Evolutionary conservation across 176 grass and related monocot genomes (phyloP).

Genomic region (Cenchrus americanus): DNA sequence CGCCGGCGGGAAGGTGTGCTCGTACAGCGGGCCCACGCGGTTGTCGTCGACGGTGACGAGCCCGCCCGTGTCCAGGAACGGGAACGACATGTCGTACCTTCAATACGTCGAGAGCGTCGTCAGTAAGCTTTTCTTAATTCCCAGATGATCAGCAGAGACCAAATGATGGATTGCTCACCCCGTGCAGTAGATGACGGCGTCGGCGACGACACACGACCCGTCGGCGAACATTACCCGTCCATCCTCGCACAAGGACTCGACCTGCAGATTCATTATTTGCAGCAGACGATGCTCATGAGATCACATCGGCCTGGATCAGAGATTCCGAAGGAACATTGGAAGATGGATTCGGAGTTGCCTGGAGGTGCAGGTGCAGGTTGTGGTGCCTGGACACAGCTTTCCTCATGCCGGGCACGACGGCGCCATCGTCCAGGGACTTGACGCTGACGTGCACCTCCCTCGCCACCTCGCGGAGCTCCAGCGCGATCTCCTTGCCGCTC

Average conservation of each 20-base stretch:
- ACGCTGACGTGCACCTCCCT: conserved; percentile 43
- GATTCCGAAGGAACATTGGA: no score
- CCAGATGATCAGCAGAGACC: no score
- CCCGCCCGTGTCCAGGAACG: conserved; percentile 47
- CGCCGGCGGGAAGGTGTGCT: conserved; percentile 52
- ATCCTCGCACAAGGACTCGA: conserved; percentile 11
- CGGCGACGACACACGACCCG: conserved; percentile 30
- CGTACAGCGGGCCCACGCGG: conserved; percentile 49
- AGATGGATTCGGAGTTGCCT: background rate
- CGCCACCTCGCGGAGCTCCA: conserved; percentile 37
- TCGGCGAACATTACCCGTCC: conserved; percentile 41
- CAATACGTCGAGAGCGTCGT: no score
- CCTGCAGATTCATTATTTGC: background rate
- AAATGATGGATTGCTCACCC: conserved; percentile 15
- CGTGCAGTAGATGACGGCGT: conserved; percentile 50
- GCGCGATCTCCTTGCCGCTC: conserved; percentile 49
- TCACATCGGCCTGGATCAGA: no score
- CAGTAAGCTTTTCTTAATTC: no score
- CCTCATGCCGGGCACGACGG: background rate
- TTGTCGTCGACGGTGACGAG: conserved; percentile 41
- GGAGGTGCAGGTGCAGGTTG: conserved; percentile 32
- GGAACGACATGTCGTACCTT: conserved; percentile 29
- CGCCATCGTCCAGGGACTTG: background rate
- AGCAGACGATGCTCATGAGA: no score
- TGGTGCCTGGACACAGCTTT: conserved; percentile 7